Evolutionary conservation across 2,329 filamentous ascomycete genomes (phyloP), one percentile per base, ranked within the genome.

Genomic region (Cladophialophora bantiana): DNA sequence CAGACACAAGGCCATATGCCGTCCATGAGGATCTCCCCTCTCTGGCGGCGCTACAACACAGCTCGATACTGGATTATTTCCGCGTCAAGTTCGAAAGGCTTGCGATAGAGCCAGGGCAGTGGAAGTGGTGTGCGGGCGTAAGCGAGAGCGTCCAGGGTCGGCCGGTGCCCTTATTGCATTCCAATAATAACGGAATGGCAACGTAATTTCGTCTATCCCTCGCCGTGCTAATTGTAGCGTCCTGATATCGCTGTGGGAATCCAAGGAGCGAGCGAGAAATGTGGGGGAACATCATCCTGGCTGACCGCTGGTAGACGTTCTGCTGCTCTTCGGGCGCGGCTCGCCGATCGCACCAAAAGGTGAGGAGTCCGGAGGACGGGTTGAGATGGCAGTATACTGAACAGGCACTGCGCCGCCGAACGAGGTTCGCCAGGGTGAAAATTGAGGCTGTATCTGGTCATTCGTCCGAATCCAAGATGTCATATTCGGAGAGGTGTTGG

Each of bases 231-330:
- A 50, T 50, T 1, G 45, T 13, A 20, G 20, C 45, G 20, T 18
- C 13, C 3, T 50, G 9, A 5, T 3, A 26, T 26, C 45, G 45
- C 18, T 5, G 45, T 10, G 9, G 20, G 15, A 13, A 50, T 50
- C 18, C 7, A 26, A 48, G 40, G 7, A 31, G 45, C 45, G 20
- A 50, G 15, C 20, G 45, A 50, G 45, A 50, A 50, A 26, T 10
- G 15, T 26, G 20, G 7, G 45, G 45, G 3, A 31, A 31, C 45
- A 31, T 58, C 36, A 60, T 34, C 81, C 81, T 45, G 79, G 79
- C 71, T 85, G 83, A 34, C 81, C 81, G 69, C 80, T 82, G 31
- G 81, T 81, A 26, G 83, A 82, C 36, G 80, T 84, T 64, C 67
- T 62, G 26, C 62, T 64, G 34, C 64, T 70, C 20, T 55, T 65